Conservation (phyloP, 1,284 basidiomycete species). For the Tetrapyrgos nigripes region DNA sequence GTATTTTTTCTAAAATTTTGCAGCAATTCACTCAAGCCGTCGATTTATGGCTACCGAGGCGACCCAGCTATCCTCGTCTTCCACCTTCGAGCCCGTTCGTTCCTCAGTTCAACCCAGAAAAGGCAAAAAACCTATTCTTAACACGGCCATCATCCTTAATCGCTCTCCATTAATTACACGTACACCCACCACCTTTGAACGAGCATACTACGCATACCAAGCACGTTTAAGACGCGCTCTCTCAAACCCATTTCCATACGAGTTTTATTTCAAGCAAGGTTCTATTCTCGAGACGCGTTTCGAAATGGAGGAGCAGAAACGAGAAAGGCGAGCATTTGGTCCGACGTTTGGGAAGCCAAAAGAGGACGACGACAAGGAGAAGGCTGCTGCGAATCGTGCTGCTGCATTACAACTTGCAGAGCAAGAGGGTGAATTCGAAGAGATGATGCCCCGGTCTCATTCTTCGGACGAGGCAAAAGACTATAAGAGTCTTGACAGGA, state of each 20-base stretch:
- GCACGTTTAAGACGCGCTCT: slow-evolving; percentile 83
- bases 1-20: not conserved
- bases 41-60: slow-evolving; percentile 20
- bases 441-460: slow-evolving; percentile 63
- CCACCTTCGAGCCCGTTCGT: slow-evolving; percentile 4
- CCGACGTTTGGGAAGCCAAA: slow-evolving; percentile 52
- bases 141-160: slow-evolving; percentile 78
- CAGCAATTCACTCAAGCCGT: not conserved
- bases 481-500: slow-evolving; percentile 80
- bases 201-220: slow-evolving; percentile 89
- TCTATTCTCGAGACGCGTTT: slow-evolving; percentile 88
- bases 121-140: slow-evolving; percentile 39
- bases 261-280: slow-evolving; percentile 96
- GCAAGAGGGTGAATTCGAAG: slow-evolving; percentile 70
- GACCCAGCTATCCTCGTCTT: not conserved
- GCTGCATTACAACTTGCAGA: slow-evolving; percentile 66
- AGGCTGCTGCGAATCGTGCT: slow-evolving; percentile 53
- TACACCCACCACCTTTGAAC: slow-evolving; percentile 80
- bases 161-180: slow-evolving; percentile 85
- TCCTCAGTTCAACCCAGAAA: slow-evolving; percentile 19
- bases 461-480: slow-evolving; percentile 69
- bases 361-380: slow-evolving; percentile 47
- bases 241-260: slow-evolving; percentile 87
- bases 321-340: slow-evolving; percentile 78
- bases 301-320: slow-evolving; percentile 71